These are phyloP conservation scores for Eucalyptus pumila DNA, from an alignment of 345 rosid genomes.

Conservation along the genomic window DNA sequence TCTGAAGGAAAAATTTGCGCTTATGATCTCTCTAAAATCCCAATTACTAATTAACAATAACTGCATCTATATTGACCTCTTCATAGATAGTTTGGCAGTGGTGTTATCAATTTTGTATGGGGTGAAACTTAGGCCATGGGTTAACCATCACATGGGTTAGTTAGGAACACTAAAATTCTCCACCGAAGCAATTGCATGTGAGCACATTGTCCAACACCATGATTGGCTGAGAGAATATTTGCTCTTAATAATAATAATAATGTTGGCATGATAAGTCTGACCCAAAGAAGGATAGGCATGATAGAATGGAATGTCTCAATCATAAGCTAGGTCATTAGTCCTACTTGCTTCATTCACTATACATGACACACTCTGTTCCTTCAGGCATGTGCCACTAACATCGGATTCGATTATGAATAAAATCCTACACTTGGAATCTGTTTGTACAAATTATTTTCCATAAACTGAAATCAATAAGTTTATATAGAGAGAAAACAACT, in stretches of 20 bases:
- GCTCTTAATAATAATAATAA: background rate
- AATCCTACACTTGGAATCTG: too few species aligned
- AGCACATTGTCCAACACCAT: background rate
- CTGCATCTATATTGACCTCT: background rate
- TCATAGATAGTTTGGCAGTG: background rate
- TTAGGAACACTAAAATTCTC: background rate
- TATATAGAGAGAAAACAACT: accelerated
- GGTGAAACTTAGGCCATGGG: background rate
- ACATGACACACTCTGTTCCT: background rate
- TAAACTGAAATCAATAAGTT: too few species aligned
- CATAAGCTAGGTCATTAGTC: background rate
- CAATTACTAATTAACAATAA: background rate
- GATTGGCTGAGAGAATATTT: background rate
- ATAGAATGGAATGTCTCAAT: background rate
- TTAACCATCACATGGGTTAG: background rate
- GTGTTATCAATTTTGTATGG: background rate
- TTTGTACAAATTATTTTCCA: too few species aligned
- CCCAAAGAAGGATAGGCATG: background rate
- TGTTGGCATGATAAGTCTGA: background rate
- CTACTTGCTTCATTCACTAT: background rate
- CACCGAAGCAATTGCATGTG: background rate
- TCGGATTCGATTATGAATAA: background rate
- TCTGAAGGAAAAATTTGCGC: background rate
- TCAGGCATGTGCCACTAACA: background rate
- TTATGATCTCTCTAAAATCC: background rate